phyloP scores from a whole-genome alignment of 495 filamentous ascomycete genomes.

The Aspergillus kassunensis region DNA sequence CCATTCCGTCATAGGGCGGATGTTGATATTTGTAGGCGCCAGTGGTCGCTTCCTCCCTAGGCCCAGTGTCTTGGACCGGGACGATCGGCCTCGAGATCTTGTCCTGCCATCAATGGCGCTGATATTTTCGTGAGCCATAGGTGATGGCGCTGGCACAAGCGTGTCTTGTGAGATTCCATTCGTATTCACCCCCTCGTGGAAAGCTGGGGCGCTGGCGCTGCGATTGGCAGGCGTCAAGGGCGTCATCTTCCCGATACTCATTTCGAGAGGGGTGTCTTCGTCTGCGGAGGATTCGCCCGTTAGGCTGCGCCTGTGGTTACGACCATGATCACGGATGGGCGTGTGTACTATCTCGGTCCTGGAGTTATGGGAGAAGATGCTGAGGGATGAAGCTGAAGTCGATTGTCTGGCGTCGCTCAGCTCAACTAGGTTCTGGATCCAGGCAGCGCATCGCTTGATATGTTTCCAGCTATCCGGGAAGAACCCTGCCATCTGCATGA shows the following conservation, averaged over 20 bases:
- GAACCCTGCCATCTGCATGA: constrained; percentile 80
- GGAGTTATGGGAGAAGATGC: neutral
- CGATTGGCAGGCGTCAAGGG: constrained; percentile 19
- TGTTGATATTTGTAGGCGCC: constrained; percentile 22
- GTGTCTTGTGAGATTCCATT: neutral
- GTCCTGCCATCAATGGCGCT: neutral
- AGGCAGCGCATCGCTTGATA: constrained; percentile 66
- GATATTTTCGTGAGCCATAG: neutral
- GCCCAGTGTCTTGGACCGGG: constrained; percentile 5
- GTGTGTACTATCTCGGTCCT: neutral
- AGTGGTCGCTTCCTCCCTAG: constrained; percentile 11
- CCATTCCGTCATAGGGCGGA: constrained; percentile 24
- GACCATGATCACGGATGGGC: neutral
- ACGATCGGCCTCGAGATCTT: constrained; percentile 7
- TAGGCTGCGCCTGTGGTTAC: constrained; percentile 37
- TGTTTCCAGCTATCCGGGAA: constrained; percentile 85
- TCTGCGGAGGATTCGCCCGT: constrained; percentile 68
- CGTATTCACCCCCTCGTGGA: neutral
- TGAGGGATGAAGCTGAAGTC: constrained; percentile 21
- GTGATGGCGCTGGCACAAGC: too few relatives aligned
- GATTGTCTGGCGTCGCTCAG: constrained; percentile 38
- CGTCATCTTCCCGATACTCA: constrained; percentile 51
- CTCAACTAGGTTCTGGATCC: constrained; percentile 72
- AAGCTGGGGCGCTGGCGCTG: neutral
- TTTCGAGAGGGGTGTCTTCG: constrained; percentile 77